phyloP scores from a whole-genome alignment of 441 rosid genomes.

The Francoa sonchifolia region DNA sequence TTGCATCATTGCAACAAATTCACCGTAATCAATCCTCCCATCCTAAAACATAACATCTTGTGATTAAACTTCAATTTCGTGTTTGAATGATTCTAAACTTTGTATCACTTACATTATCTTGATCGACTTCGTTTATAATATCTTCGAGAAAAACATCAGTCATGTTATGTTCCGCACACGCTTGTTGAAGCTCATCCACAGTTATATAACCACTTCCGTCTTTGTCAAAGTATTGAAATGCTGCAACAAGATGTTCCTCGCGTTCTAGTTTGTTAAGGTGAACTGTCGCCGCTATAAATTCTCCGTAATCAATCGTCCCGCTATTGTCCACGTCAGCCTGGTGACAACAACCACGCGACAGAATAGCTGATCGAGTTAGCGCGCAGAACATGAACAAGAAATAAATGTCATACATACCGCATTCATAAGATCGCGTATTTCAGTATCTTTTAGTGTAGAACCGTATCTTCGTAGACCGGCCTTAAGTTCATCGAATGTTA shows the following conservation, averaged over 20 bases:
- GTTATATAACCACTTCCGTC: conserved; percentile 95
- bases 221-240: conserved; percentile 90
- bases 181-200: conserved; percentile 95
- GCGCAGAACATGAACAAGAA: neutral
- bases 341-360: conserved; percentile 9
- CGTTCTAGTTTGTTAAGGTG: conserved; percentile 94
- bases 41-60: conserved; percentile 38
- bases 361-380: too few relatives aligned
- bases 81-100: neutral
- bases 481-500: conserved; percentile 96
- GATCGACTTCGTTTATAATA: conserved; percentile 85
- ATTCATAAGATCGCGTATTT: conserved; percentile 95
- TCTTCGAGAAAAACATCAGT: conserved; percentile 84
- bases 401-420: conserved; percentile 33
- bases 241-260: conserved; percentile 94
- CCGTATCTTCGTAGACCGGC: conserved; percentile 97
- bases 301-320: conserved; percentile 92
- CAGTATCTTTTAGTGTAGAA: conserved; percentile 87
- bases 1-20: conserved; percentile 97
- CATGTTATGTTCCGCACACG: conserved; percentile 85
- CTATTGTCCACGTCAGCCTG: conserved; percentile 99
- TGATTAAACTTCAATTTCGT: neutral
- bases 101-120: conserved; percentile 61
- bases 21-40: conserved; percentile 87
- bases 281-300: conserved; percentile 91